Evolutionary conservation across 2,329 filamentous ascomycete species (phyloP).

Genomic region (Immersiporthe knoxdaviesiana): DNA sequence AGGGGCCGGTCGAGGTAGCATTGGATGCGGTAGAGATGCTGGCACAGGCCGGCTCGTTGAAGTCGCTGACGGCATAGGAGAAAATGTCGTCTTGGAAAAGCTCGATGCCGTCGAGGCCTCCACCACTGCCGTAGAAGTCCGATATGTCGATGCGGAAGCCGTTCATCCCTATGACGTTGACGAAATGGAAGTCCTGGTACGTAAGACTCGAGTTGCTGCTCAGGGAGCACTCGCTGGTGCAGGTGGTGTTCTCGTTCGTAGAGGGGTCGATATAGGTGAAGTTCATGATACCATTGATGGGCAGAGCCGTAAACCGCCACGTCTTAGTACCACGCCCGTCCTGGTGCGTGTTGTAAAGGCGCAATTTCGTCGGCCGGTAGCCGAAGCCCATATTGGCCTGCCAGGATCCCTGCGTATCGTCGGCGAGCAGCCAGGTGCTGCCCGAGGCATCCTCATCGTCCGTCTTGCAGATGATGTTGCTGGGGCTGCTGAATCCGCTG

Average conservation of each 20-base stretch:
- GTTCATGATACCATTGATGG: slow-evolving; percentile 93
- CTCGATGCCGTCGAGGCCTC: slow-evolving; percentile 83
- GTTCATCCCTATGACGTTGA: slow-evolving; percentile 86
- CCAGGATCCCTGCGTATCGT: slow-evolving; percentile 80
- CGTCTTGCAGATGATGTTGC: slow-evolving; percentile 81
- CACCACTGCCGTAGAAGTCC: slow-evolving; percentile 84
- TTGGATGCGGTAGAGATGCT: slow-evolving; percentile 65
- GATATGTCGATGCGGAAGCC: slow-evolving; percentile 83
- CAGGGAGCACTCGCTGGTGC: slow-evolving; percentile 84
- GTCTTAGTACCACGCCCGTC: slow-evolving; percentile 86
- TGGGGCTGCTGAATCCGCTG: slow-evolving; percentile 72
- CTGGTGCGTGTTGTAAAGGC: slow-evolving; percentile 83
- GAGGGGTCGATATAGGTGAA: slow-evolving; percentile 83
- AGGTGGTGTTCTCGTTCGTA: slow-evolving; percentile 69
- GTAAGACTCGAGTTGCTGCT: slow-evolving; percentile 66
- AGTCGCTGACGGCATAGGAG: slow-evolving; percentile 80
- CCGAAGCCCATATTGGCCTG: slow-evolving; percentile 79
- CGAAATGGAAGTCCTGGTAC: slow-evolving; percentile 90
- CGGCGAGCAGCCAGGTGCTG: slow-evolving; percentile 81
- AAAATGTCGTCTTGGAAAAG: slow-evolving; percentile 85
- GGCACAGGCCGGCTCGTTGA: slow-evolving; percentile 86
- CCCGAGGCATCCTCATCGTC: slow-evolving; percentile 67
- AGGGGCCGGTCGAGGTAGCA: slow-evolving; percentile 73
- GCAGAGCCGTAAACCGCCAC: slow-evolving; percentile 83
- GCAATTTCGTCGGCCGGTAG: slow-evolving; percentile 84